phyloP scores from a whole-genome alignment of 2,329 filamentous ascomycete species.

The Fonsecaea erecta region DNA sequence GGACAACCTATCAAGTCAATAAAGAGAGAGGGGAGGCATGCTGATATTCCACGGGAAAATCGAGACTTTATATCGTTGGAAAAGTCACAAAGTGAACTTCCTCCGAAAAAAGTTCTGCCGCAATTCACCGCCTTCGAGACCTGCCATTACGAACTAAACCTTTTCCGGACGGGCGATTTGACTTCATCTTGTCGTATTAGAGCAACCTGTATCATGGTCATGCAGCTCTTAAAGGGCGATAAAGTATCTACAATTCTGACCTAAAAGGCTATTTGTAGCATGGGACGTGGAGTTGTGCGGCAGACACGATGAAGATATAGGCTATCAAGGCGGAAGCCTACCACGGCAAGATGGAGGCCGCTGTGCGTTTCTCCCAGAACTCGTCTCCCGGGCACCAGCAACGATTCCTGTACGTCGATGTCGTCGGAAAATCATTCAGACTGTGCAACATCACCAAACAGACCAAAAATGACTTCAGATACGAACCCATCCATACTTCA shows the following conservation, averaged over 20 bases:
- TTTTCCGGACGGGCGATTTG: background rate
- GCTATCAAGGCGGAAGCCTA: background rate
- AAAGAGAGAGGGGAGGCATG: background rate
- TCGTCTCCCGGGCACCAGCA: constrained; percentile 55
- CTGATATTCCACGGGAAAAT: background rate
- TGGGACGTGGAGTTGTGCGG: background rate
- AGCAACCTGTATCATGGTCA: background rate
- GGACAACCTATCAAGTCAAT: background rate
- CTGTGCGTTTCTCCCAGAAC: constrained; percentile 67
- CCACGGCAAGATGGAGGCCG: constrained; percentile 58
- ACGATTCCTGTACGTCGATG: constrained; percentile 66
- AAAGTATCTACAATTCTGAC: no score
- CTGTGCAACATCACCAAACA: constrained; percentile 58
- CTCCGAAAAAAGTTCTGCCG: constrained; percentile 26
- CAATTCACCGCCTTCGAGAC: constrained; percentile 20
- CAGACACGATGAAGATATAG: background rate
- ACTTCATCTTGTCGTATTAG: background rate
- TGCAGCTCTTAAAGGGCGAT: background rate
- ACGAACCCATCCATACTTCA: constrained; percentile 59
- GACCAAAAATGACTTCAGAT: constrained; percentile 49
- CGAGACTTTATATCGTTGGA: background rate
- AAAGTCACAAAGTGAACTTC: constrained; percentile 1
- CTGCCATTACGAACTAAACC: background rate
- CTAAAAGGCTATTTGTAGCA: background rate
- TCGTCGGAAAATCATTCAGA: constrained; percentile 62